These are phyloP conservation scores for Euphorbia schlechtendalii DNA, from an alignment of 441 rosid genomes.

Conservation along the genomic window DNA sequence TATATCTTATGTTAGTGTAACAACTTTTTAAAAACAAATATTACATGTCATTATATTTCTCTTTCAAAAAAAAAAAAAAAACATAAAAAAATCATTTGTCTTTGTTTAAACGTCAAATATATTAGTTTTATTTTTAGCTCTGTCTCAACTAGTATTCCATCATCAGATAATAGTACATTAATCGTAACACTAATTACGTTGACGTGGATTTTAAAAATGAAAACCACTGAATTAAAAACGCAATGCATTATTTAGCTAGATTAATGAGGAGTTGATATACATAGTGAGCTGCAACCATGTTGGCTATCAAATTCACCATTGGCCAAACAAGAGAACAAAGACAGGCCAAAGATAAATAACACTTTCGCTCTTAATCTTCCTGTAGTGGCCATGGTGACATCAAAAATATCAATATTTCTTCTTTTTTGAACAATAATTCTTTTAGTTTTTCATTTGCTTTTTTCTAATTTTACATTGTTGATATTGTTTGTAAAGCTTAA, in stretches of 20 bases:
- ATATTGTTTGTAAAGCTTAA: background rate
- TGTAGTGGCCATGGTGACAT: conserved; percentile 24
- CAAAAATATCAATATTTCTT: background rate
- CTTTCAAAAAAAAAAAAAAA: no score
- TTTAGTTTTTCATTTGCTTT: background rate
- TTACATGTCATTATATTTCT: no score
- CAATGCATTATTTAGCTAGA: background rate
- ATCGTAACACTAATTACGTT: no score
- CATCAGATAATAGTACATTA: no score
- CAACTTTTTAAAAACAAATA: no score
- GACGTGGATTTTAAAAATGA: no score
- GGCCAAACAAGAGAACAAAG: conserved; percentile 21
- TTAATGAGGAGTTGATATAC: background rate
- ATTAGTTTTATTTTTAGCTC: no score
- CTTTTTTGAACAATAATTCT: background rate
- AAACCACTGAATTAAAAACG: no score
- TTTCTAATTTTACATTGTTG: background rate
- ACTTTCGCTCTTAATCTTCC: conserved; percentile 8
- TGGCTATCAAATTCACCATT: conserved; percentile 11
- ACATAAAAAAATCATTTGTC: no score
- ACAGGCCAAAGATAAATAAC: conserved; percentile 9
- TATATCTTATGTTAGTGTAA: no score
- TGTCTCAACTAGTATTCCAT: no score
- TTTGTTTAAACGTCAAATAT: no score
- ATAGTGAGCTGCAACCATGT: background rate